Base-by-base conservation (phyloP, 176 grass and related monocot species). In the Oryza meridionalis region DNA sequence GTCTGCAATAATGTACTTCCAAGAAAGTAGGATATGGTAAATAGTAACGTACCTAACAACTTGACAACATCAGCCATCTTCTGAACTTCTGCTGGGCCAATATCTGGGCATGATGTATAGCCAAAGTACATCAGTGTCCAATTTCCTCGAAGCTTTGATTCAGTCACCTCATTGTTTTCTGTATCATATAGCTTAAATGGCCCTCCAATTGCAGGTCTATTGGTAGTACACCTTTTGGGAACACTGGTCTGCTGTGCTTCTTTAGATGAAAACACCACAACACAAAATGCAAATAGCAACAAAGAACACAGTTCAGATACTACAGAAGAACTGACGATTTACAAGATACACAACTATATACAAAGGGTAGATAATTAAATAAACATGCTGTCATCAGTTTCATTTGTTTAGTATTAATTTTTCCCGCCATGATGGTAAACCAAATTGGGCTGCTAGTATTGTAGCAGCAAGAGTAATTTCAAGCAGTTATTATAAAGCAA, bases 91-190 rank as follows among this genome's bases (percentile, higher is more conserved):
- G 73, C 42, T 70, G 96, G 96, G 72, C 86, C 86, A 67, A 89
- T 80, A 86, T 99, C 96, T 65, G 93, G 91, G 73, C 87, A 92
- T 44, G 93, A 99, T 84, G 96, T 96, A 65, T 99, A 94, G 22
- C 96, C 89, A 85, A 99, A 99, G 58, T 99, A 96, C 89, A 99
- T 90, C 37, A 96, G 77, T 49, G 76, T 85, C 96, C 96, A 99
- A 83, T 89, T 92, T 35, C 96, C 93, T 44, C 12, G 75, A 78
- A 99, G 88, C 86, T 84, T 92, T 55, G 93, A 86, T 84, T 99
- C 93, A 85, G 89, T 89, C 15, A 99, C 87, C 71, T 85, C 79
- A 77, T 84, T 92, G 19, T 84, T 90, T 77, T 96, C 91, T 69
- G 75, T 92, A 89, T 98, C 91, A 92, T 89, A 94, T 25, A 98